Conservation (phyloP, 352 stramenopile species). For the Phytophthora vignae region DNA sequence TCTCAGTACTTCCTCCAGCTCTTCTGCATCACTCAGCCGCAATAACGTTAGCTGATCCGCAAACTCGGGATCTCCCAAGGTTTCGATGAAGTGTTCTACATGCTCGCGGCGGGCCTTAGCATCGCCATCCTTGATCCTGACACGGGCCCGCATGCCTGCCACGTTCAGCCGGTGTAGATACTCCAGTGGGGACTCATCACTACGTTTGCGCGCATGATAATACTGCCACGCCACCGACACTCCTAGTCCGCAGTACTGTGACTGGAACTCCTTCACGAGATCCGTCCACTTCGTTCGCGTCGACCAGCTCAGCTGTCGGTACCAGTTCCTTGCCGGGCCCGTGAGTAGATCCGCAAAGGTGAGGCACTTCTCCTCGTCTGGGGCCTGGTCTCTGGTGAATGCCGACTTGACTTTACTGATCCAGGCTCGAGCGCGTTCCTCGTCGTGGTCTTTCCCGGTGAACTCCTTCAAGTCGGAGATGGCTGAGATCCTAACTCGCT, state of each 20-base stretch:
- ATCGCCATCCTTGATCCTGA: slow-evolving; percentile 1
- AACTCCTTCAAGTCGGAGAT: slow-evolving; percentile 16
- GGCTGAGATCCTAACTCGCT: slow-evolving; percentile 1
- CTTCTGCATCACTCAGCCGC: not conserved
- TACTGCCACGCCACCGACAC: slow-evolving; percentile 8
- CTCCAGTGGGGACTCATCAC: slow-evolving; percentile 9
- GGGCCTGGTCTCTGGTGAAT: too few species aligned
- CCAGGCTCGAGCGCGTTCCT: slow-evolving; percentile 10
- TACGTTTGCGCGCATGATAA: slow-evolving; percentile 9
- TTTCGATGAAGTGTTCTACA: too few species aligned
- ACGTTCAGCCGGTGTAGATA: slow-evolving; percentile 13
- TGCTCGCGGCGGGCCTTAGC: not conserved
- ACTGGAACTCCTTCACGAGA: slow-evolving; percentile 3
- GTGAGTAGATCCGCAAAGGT: slow-evolving; percentile 6
- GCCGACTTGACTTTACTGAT: slow-evolving; percentile 8
- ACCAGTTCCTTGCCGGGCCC: slow-evolving; percentile 5
- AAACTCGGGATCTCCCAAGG: too few species aligned
- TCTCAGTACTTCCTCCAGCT: not conserved
- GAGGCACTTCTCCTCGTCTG: slow-evolving; percentile 12
- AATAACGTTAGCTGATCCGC: not conserved
- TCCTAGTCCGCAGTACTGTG: not conserved
- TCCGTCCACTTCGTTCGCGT: not conserved
- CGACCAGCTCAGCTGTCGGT: not conserved
- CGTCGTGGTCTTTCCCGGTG: slow-evolving; percentile 1
- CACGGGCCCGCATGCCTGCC: not conserved